These are phyloP conservation scores for Phyllosticta paracitricarpa DNA, from an alignment of 2,329 filamentous ascomycete species.

Conservation along the genomic window DNA sequence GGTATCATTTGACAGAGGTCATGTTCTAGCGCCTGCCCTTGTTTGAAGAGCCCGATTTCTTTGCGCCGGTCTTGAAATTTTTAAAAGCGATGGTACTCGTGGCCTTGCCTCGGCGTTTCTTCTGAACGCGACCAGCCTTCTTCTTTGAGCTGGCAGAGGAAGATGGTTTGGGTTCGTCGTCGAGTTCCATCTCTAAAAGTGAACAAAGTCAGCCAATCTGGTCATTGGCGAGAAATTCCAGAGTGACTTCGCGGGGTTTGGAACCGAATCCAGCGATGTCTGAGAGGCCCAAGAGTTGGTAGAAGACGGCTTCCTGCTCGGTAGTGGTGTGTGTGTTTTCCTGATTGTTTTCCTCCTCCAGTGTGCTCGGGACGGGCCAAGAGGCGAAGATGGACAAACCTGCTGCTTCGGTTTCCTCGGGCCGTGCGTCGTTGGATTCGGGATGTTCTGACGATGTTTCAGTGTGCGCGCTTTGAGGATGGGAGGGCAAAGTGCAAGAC, in stretches of 20 bases:
- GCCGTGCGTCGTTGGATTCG: conserved; percentile 2
- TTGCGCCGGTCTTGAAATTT: conserved; percentile 8
- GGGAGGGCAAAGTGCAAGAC: neutral
- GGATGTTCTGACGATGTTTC: conserved; percentile 6
- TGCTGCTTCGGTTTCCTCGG: conserved; percentile 11
- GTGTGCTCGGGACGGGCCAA: conserved; percentile 11
- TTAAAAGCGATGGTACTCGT: conserved; percentile 30
- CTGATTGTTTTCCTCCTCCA: neutral
- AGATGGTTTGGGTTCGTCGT: conserved; percentile 16
- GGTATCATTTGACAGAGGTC: neutral
- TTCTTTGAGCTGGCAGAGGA: conserved; percentile 18
- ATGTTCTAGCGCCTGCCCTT: conserved; percentile 8
- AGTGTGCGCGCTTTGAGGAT: neutral
- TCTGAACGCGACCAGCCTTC: conserved; percentile 23
- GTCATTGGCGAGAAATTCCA: conserved; percentile 15
- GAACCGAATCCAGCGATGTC: conserved; percentile 30
- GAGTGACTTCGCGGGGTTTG: neutral
- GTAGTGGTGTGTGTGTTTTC: conserved; percentile 1
- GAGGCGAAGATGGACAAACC: conserved; percentile 12
- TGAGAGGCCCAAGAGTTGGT: conserved; percentile 28
- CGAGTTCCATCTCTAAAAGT: conserved; percentile 30
- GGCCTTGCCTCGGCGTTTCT: conserved; percentile 28
- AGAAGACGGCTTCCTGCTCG: conserved; percentile 23
- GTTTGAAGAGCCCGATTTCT: conserved; percentile 2
- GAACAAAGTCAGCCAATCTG: conserved; percentile 23